Base-by-base conservation (phyloP, 75 land plant species). In the Cryptomeria japonica region DNA sequence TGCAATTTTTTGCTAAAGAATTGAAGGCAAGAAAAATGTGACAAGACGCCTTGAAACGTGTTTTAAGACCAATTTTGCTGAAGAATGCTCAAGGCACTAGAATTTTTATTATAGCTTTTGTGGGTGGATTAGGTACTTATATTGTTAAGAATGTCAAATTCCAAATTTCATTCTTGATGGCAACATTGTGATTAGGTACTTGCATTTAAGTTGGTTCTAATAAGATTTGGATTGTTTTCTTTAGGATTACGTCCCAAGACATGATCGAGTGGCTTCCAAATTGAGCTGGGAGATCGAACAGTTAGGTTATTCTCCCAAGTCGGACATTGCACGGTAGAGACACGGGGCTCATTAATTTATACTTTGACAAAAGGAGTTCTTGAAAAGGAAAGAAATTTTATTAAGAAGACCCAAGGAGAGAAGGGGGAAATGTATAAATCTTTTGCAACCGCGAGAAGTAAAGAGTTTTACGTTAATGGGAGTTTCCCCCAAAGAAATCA, bases 221-320 rank as follows among this genome's bases (percentile, higher is more conserved):
- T 11, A 28, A 80, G 13, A 28, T 84, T 49, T 55, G 56, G 76
- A 73, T 73, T 2, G 32, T 44, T 22, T 77, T n/a, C 12, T 51
- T 41, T 82, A 89, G 90, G 90, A 89, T 11, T 89, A 89, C 86
- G 86, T 90, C 7, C 96, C 96, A 8, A 80, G 90, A 88, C 96
- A 95, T 80, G 95, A 95, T 84, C 82, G 93, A 39, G 96, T 91
- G 68, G 93, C 94, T 47, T 89, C 96, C 44, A 93, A 93, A 86
- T 80, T 92, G 85, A 93, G 88, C 84, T 95, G 96, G 96, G 96
- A 95, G 87, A 93, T 87, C 75, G 95, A 93, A 85, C 92, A 92
- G 88, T 89, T 90, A 38, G 92, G 89, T 4, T 90, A 91, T 72
- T 47, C 92, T 16, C 84, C 92, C 36, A 53, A 77, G 55, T 94